These are phyloP conservation scores for Aspergillus cavernicola DNA, from an alignment of 495 filamentous ascomycete species.

Conservation along the genomic window DNA sequence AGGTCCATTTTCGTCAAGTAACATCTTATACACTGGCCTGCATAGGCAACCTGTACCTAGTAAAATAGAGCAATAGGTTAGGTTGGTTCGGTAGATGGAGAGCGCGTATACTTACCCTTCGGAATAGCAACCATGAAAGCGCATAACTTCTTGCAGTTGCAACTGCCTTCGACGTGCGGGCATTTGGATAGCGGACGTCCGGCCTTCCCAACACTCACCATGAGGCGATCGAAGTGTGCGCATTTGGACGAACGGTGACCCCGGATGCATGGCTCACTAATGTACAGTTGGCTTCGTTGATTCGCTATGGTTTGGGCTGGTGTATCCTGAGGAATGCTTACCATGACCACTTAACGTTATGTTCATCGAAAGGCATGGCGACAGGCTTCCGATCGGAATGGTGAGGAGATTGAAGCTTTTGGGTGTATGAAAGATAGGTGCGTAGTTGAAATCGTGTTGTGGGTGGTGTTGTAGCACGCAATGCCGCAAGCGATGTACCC, in stretches of 20 bases:
- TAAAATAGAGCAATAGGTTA: not conserved
- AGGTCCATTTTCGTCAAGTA: slow-evolving; percentile 16
- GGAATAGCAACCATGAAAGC: slow-evolving; percentile 53
- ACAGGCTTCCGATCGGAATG: not conserved
- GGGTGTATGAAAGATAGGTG: not conserved
- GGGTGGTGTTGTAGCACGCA: slow-evolving; percentile 2
- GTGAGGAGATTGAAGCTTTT: not conserved
- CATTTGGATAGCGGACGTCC: slow-evolving; percentile 75
- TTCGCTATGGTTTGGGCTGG: not conserved
- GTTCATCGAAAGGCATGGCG: slow-evolving; percentile 48
- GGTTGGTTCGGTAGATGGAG: not conserved
- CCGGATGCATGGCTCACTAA: slow-evolving; percentile 77
- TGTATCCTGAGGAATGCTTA: slow-evolving; percentile 18
- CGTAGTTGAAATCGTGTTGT: not conserved
- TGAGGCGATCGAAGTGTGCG: slow-evolving; percentile 66
- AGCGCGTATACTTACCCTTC: slow-evolving; percentile 29
- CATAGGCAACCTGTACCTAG: slow-evolving; percentile 40
- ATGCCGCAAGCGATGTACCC: not conserved
- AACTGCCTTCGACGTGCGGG: slow-evolving; percentile 64
- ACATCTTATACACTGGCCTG: slow-evolving; percentile 41
- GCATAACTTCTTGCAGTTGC: slow-evolving; percentile 50
- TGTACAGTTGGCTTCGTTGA: not conserved
- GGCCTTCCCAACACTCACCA: slow-evolving; percentile 77
- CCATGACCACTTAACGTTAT: slow-evolving; percentile 52
- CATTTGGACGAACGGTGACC: slow-evolving; percentile 86